phyloP scores from a whole-genome alignment of 2,329 filamentous ascomycete genomes.

The Cercospora janseana region DNA sequence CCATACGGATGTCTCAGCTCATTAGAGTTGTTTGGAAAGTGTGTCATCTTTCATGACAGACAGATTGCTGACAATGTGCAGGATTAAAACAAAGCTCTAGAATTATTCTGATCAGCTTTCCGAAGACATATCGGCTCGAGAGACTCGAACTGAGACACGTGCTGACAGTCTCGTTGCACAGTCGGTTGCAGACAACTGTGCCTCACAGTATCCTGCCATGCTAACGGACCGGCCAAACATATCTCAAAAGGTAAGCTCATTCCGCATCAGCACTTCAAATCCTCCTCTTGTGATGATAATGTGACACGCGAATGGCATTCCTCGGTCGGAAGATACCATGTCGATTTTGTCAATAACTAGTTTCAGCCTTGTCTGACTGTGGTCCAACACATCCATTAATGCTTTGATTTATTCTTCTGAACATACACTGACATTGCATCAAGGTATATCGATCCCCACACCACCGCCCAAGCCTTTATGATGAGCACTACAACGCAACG shows the following conservation, averaged over 20 bases:
- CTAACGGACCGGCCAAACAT: background rate
- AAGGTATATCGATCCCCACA: constrained; percentile 24
- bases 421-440: constrained; percentile 35
- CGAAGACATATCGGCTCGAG: background rate
- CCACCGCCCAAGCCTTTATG: constrained; percentile 44
- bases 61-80: background rate
- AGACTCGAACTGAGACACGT: background rate
- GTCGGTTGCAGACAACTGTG: background rate
- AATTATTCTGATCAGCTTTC: constrained; percentile 53
- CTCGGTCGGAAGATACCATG: constrained; percentile 64
- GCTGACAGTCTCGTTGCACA: background rate
- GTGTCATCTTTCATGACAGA: background rate
- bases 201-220: background rate
- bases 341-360: constrained; percentile 61
- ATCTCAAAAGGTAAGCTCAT: constrained; percentile 24
- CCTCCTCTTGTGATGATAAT: constrained; percentile 55
- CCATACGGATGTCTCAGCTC: background rate
- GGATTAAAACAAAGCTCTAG: constrained; percentile 47
- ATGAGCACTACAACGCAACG: constrained; percentile 66
- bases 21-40: no score
- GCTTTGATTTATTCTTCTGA: constrained; percentile 14
- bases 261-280: background rate
- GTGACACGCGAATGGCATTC: constrained; percentile 62
- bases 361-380: constrained; percentile 69
- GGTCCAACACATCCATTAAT: constrained; percentile 25